Evolutionary conservation across 2,329 filamentous ascomycete species (phyloP).

Genomic region (Aspergillus ochraceus): DNA sequence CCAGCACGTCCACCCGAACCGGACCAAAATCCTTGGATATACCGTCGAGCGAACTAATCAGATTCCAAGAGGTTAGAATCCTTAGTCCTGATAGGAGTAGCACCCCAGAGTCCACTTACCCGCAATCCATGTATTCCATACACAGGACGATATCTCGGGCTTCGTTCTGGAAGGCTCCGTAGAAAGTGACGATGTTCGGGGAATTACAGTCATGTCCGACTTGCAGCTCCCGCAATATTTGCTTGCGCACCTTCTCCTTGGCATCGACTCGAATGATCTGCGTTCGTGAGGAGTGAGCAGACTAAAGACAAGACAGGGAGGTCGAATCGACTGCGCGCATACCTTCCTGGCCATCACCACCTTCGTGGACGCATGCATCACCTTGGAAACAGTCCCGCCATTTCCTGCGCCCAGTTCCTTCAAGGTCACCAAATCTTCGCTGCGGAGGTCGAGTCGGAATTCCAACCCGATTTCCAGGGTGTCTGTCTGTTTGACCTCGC

Average conservation of each 20-base stretch:
- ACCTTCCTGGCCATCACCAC: conserved; percentile 99
- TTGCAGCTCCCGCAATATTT: conserved; percentile 93
- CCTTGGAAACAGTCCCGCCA: conserved; percentile 97
- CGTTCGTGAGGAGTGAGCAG: conserved; percentile 9
- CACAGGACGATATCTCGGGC: conserved; percentile 98
- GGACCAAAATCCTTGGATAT: conserved; percentile 95
- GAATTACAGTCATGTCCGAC: conserved; percentile 99
- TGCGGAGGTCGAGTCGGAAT: conserved; percentile 88
- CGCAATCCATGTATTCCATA: conserved; percentile 99
- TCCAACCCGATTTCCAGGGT: conserved; percentile 95
- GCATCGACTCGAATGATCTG: conserved; percentile 97
- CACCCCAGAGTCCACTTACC: conserved; percentile 61
- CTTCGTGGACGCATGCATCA: conserved; percentile 89
- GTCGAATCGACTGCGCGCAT: conserved; percentile 15
- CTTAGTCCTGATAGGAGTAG: not conserved
- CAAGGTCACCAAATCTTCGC: conserved; percentile 87
- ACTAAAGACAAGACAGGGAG: not conserved
- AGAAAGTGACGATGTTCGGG: conserved; percentile 95
- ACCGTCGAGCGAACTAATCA: conserved; percentile 76
- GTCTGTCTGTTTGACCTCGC: conserved; percentile 61
- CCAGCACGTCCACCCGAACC: conserved; percentile 90
- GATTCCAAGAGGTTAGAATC: conserved; percentile 11
- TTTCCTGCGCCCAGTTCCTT: conserved; percentile 96
- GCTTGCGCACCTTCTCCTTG: conserved; percentile 94
- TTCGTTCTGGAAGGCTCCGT: conserved; percentile 94